These are phyloP conservation scores for Mycosphaerella arachidis DNA, from an alignment of 2,329 filamentous ascomycete species.

Conservation along the genomic window DNA sequence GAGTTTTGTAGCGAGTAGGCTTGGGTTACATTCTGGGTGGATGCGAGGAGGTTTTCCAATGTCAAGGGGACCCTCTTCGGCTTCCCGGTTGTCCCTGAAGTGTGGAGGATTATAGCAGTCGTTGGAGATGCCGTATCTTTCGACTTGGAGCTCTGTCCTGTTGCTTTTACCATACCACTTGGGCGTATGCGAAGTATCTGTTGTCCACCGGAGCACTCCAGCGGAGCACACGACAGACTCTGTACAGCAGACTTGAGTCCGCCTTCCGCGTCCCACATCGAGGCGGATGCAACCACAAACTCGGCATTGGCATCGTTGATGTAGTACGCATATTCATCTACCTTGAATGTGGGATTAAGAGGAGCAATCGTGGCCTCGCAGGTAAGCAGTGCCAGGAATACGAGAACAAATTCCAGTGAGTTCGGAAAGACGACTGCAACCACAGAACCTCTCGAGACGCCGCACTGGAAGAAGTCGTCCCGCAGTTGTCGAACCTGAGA, in stretches of 20 bases:
- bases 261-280: slow-evolving; percentile 69
- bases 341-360: slow-evolving; percentile 79
- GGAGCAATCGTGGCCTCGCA: slow-evolving; percentile 77
- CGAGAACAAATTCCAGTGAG: slow-evolving; percentile 79
- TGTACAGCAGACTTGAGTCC: slow-evolving; percentile 62
- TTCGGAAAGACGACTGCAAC: slow-evolving; percentile 80
- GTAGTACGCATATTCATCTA: slow-evolving; percentile 85
- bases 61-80: slow-evolving; percentile 80
- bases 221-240: slow-evolving; percentile 73
- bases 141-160: slow-evolving; percentile 48
- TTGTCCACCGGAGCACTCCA: slow-evolving; percentile 74
- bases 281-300: slow-evolving; percentile 58
- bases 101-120: slow-evolving; percentile 75
- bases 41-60: slow-evolving; percentile 72
- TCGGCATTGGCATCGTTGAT: slow-evolving; percentile 59
- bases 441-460: slow-evolving; percentile 47
- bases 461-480: too few relatives aligned
- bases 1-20: slow-evolving; percentile 67
- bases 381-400: slow-evolving; percentile 74
- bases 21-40: slow-evolving; percentile 71
- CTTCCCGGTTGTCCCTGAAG: slow-evolving; percentile 76
- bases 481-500: too few relatives aligned
- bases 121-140: slow-evolving; percentile 52
- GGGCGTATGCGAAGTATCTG: slow-evolving; percentile 14
- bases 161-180: slow-evolving; percentile 66